Evolutionary conservation across 2,329 filamentous ascomycete genomes (phyloP).

Genomic region (Aspergillus fijiensis): DNA sequence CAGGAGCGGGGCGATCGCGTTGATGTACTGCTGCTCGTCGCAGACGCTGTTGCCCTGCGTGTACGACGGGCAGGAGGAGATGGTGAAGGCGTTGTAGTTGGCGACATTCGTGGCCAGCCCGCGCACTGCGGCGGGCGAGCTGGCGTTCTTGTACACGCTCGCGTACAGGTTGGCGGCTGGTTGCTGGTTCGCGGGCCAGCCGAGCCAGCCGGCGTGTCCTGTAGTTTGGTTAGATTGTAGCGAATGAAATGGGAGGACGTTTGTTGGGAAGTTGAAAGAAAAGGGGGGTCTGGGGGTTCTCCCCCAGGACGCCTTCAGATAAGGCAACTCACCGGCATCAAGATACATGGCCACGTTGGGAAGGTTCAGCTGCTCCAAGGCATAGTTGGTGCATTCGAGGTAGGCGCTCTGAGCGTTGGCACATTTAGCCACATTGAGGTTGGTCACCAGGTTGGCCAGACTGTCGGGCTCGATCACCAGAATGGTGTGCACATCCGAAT

Average conservation of each 20-base stretch:
- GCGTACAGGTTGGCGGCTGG: slow-evolving; percentile 53
- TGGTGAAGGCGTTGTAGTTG: slow-evolving; percentile 59
- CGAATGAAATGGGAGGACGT: neutral
- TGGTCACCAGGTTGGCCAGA: slow-evolving; percentile 63
- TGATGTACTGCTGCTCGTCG: slow-evolving; percentile 55
- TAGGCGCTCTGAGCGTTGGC: slow-evolving; percentile 55
- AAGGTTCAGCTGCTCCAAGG: slow-evolving; percentile 57
- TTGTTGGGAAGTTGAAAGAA: neutral
- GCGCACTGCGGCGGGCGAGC: slow-evolving; percentile 49
- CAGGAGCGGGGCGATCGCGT: slow-evolving; percentile 52
- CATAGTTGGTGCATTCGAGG: slow-evolving; percentile 57
- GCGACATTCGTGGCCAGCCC: slow-evolving; percentile 59
- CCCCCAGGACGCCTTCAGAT: neutral
- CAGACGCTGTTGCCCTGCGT: slow-evolving; percentile 50
- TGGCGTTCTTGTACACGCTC: slow-evolving; percentile 48
- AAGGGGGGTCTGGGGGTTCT: neutral
- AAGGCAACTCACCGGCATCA: slow-evolving; percentile 50
- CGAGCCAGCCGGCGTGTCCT: slow-evolving; percentile 62
- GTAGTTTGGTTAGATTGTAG: neutral
- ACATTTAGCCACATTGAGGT: slow-evolving; percentile 56
- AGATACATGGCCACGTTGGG: slow-evolving; percentile 64
- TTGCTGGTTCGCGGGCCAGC: slow-evolving; percentile 60
- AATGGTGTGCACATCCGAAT: slow-evolving; percentile 54
- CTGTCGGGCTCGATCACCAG: slow-evolving; percentile 61
- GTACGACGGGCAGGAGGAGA: slow-evolving; percentile 47